phyloP scores from a whole-genome alignment of 2,329 filamentous ascomycete genomes.

The Talaromyces sp. region DNA sequence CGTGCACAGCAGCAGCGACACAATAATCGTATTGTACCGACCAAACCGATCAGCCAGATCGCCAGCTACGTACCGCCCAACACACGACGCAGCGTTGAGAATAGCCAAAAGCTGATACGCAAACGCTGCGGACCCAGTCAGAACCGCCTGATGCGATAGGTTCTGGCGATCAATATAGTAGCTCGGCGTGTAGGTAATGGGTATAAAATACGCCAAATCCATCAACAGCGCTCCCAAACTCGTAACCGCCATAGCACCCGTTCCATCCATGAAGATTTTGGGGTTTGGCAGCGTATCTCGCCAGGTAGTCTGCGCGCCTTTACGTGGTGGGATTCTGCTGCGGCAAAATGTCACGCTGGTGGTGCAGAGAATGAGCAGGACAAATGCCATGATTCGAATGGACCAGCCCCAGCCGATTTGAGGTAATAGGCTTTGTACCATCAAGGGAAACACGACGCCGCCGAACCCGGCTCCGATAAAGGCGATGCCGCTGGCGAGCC shows the following conservation, averaged over 20 bases:
- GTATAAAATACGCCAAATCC: constrained; percentile 23
- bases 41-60: constrained; percentile 22
- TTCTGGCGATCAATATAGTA: constrained; percentile 18
- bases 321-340: constrained; percentile 10
- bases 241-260: constrained; percentile 13
- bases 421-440: constrained; percentile 23
- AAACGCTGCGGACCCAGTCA: constrained; percentile 14
- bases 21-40: constrained; percentile 24
- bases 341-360: constrained; percentile 15
- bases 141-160: neutral
- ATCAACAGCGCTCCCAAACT: constrained; percentile 20
- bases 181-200: constrained; percentile 21
- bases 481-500: constrained; percentile 29
- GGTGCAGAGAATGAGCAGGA: constrained; percentile 27
- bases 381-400: constrained; percentile 35
- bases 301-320: constrained; percentile 13
- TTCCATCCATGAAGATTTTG: constrained; percentile 16
- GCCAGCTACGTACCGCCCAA: constrained; percentile 20
- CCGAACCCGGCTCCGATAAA: constrained; percentile 29
- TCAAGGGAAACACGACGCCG: constrained; percentile 28
- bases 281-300: constrained; percentile 17
- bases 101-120: constrained; percentile 22
- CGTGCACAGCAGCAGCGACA: constrained; percentile 21
- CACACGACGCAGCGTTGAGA: constrained; percentile 20
- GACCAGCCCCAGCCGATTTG: constrained; percentile 30